Evolutionary conservation across 140 eudicot genomes (phyloP).

Genomic region (Flaveria floridana): DNA sequence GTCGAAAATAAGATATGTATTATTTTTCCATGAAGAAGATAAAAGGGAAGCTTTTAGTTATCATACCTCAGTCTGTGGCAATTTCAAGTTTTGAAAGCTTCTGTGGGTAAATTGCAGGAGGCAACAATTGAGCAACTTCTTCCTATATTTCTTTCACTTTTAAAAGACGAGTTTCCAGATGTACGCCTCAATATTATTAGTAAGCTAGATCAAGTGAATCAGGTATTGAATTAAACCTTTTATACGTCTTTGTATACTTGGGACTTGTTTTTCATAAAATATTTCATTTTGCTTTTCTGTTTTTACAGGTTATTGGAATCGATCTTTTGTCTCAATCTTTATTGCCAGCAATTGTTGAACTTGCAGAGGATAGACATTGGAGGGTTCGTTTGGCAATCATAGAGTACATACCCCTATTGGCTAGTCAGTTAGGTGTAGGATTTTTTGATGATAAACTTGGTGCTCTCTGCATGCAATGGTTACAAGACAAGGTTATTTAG

Average conservation of each 20-base stretch:
- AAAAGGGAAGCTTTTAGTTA: not conserved
- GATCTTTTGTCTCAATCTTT: conserved; percentile 90
- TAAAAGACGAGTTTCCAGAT: conserved; percentile 97
- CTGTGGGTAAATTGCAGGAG: conserved; percentile 58
- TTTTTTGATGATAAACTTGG: conserved; percentile 98
- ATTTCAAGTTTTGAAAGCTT: conserved; percentile 27
- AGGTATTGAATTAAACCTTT: conserved; percentile 42
- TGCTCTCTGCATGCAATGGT: conserved; percentile 98
- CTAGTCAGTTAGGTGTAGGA: conserved; percentile 96
- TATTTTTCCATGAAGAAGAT: not conserved
- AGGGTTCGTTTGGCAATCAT: conserved; percentile 96
- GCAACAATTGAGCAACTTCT: conserved; percentile 98
- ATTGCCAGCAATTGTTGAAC: conserved; percentile 95
- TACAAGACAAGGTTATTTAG: conserved; percentile 78
- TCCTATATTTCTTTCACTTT: conserved; percentile 91
- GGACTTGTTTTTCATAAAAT: not conserved
- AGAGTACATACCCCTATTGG: conserved; percentile 89
- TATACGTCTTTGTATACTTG: not conserved
- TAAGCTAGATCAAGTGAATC: conserved; percentile 98
- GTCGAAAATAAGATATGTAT: not conserved
- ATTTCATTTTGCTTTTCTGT: conserved; percentile 3
- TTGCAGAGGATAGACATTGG: conserved; percentile 99
- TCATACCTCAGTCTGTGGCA: not conserved
- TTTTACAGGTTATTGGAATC: conserved; percentile 92
- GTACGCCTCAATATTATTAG: conserved; percentile 97